Evolutionary conservation across 1,284 basidiomycete species (phyloP).

Genomic region (Moesziomyces parantarcticus): DNA sequence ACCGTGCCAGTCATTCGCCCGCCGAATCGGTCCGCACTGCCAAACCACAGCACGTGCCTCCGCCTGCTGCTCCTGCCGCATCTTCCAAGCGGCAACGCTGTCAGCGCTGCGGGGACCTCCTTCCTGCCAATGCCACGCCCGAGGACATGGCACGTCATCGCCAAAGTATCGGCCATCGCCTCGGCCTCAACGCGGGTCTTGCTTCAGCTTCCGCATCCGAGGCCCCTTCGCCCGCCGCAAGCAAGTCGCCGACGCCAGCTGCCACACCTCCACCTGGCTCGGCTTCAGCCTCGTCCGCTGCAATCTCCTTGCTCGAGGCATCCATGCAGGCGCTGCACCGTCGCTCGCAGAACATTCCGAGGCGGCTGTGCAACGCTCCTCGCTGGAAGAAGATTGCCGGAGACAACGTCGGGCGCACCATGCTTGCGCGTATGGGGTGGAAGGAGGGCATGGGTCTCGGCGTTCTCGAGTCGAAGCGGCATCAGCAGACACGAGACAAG

Average conservation of each 20-base stretch:
- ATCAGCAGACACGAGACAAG: slow-evolving; percentile 19
- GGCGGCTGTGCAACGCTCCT: slow-evolving; percentile 22
- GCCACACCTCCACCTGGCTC: slow-evolving; percentile 3
- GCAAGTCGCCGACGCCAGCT: slow-evolving; percentile 14
- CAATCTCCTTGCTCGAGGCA: slow-evolving; percentile 1
- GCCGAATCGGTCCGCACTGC: neutral
- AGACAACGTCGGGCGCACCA: slow-evolving; percentile 39
- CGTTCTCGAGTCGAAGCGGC: slow-evolving; percentile 39
- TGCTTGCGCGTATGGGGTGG: slow-evolving; percentile 47
- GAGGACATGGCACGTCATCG: slow-evolving; percentile 31
- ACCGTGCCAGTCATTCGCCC: neutral
- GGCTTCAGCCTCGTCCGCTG: slow-evolving; percentile 2
- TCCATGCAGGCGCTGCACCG: slow-evolving; percentile 3
- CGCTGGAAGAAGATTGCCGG: slow-evolving; percentile 33
- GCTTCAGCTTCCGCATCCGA: slow-evolving; percentile 36
- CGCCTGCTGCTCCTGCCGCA: neutral
- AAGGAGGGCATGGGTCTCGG: slow-evolving; percentile 48
- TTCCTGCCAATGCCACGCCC: slow-evolving; percentile 17
- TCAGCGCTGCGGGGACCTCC: slow-evolving; percentile 23
- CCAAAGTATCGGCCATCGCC: slow-evolving; percentile 38
- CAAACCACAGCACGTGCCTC: too few species aligned
- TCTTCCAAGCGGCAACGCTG: slow-evolving; percentile 2
- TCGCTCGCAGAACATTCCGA: slow-evolving; percentile 6
- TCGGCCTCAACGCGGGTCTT: slow-evolving; percentile 32
- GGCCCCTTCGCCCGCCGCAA: slow-evolving; percentile 20